Evolutionary conservation across 768 basidiomycete genomes (phyloP).

Genomic region (Galerina sulciceps): DNA sequence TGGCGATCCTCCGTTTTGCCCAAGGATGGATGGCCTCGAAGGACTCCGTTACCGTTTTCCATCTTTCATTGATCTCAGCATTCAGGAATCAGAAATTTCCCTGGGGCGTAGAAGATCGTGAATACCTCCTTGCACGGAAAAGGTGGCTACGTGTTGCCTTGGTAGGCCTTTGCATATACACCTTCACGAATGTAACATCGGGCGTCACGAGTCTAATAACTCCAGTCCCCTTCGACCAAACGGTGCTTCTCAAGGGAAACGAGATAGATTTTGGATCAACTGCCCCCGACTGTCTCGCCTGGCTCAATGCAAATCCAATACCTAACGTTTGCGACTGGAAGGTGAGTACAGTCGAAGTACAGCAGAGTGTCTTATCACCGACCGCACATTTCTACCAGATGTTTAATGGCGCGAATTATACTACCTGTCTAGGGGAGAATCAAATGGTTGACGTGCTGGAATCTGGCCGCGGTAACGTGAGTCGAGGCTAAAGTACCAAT

Average conservation of each 20-base stretch:
- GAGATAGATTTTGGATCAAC: slow-evolving; percentile 24
- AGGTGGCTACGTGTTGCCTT: slow-evolving; percentile 7
- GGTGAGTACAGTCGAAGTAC: not conserved
- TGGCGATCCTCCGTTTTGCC: slow-evolving; percentile 20
- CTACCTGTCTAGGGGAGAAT: slow-evolving; percentile 24
- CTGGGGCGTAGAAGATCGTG: slow-evolving; percentile 10
- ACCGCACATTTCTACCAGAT: not conserved
- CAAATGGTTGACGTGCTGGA: slow-evolving; percentile 26
- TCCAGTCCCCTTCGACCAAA: slow-evolving; percentile 17
- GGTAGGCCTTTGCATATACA: slow-evolving; percentile 13
- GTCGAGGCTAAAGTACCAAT: not conserved
- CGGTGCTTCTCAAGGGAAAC: slow-evolving; percentile 7
- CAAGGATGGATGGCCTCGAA: slow-evolving; percentile 14
- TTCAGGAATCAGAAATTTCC: slow-evolving; percentile 19
- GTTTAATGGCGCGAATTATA: slow-evolving; percentile 15
- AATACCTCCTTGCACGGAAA: not conserved
- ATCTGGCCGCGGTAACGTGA: slow-evolving; percentile 24
- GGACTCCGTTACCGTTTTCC: slow-evolving; percentile 5
- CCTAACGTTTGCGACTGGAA: slow-evolving; percentile 13
- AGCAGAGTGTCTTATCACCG: not conserved
- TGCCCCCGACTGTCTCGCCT: slow-evolving; percentile 16
- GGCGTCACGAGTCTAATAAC: slow-evolving; percentile 19
- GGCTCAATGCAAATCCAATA: slow-evolving; percentile 13
- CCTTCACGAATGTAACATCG: slow-evolving; percentile 17
- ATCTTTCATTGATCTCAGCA: slow-evolving; percentile 16